Conservation (phyloP, 164 flowering plant species). For the Saururus chinensis region DNA sequence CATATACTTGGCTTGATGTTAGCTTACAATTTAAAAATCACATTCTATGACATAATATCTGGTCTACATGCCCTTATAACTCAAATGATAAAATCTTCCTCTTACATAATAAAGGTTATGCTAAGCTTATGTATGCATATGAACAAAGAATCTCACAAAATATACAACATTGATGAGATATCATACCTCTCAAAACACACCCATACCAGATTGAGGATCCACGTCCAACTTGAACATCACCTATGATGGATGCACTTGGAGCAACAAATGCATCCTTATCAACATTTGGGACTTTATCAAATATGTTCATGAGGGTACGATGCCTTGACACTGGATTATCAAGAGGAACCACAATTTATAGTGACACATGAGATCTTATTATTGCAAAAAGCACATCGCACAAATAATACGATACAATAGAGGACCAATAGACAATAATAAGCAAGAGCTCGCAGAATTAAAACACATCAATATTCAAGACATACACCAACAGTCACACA, state of each 20-base stretch:
- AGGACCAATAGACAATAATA: no score
- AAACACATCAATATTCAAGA: no score
- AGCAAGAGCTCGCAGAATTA: no score
- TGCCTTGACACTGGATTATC: conserved; percentile 67
- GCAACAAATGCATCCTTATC: conserved; percentile 86
- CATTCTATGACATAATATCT: no score
- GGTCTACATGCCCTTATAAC: no score
- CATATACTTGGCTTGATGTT: no score
- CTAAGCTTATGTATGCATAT: background rate
- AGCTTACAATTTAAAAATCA: no score
- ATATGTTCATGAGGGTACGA: conserved; percentile 82
- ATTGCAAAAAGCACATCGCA: background rate
- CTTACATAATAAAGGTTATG: no score
- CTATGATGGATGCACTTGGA: conserved; percentile 83
- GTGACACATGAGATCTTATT: background rate
- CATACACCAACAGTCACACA: no score
- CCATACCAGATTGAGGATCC: conserved; percentile 94
- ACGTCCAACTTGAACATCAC: conserved; percentile 76
- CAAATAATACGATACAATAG: no score
- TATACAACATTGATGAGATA: background rate
- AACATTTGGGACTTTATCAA: conserved; percentile 72
- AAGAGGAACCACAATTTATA: background rate
- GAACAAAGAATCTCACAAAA: background rate
- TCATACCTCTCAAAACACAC: conserved; percentile 84
- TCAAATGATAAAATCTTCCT: no score